These are phyloP conservation scores for Mycena epipterygia DNA, from an alignment of 768 basidiomycete species.

Conservation along the genomic window DNA sequence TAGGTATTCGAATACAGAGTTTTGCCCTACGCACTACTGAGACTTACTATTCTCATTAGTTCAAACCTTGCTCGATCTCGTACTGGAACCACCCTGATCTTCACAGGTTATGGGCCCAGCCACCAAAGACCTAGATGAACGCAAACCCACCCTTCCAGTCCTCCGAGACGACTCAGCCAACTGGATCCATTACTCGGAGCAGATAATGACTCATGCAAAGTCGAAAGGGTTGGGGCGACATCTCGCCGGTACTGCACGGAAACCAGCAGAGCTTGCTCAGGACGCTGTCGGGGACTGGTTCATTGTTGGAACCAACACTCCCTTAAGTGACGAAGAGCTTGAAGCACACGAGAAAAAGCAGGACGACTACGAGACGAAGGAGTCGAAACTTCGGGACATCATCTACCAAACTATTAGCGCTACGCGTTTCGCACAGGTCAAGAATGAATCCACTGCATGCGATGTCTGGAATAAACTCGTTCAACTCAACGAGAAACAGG, in stretches of 20 bases:
- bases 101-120: not conserved
- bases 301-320: not conserved
- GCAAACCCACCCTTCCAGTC: not conserved
- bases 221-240: not conserved
- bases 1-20: too few relatives aligned
- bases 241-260: not conserved
- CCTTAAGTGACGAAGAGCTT: not conserved
- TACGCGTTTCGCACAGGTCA: conserved; percentile 3
- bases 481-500: not conserved
- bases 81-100: too few relatives aligned
- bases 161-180: not conserved
- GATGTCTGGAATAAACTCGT: not conserved
- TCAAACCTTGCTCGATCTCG: too few relatives aligned
- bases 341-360: not conserved
- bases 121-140: not conserved
- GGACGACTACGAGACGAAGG: conserved; percentile 1
- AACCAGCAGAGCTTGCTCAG: not conserved
- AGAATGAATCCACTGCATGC: not conserved
- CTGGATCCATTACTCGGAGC: not conserved
- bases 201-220: not conserved
- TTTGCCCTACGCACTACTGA: too few relatives aligned
- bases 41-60: too few relatives aligned
- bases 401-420: conserved; percentile 4
- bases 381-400: not conserved
- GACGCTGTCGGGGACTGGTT: not conserved